phyloP scores from a whole-genome alignment of 345 rosid genomes.

The Iberis pinnata region DNA sequence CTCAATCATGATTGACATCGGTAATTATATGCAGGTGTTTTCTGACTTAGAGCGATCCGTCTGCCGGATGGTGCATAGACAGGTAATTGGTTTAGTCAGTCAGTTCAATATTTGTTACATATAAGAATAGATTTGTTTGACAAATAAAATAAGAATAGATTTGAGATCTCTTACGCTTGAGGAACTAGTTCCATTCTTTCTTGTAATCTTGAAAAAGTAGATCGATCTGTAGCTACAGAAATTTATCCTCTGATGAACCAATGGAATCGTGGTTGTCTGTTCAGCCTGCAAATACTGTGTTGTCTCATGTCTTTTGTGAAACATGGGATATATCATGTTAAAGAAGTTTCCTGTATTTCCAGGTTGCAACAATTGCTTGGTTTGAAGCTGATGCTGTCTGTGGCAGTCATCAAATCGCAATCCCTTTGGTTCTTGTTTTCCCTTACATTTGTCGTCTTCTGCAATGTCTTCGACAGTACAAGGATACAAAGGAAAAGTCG shows the following conservation, averaged over 20 bases:
- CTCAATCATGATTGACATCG: slow-evolving; percentile 11
- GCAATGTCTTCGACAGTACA: slow-evolving; percentile 93
- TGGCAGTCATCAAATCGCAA: slow-evolving; percentile 86
- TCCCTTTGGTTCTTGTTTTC: slow-evolving; percentile 80
- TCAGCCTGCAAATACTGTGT: background rate
- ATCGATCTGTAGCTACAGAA: background rate
- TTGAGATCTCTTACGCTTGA: background rate
- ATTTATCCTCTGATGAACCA: background rate
- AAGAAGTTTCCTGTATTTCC: slow-evolving; percentile 26
- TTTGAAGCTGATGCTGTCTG: slow-evolving; percentile 98
- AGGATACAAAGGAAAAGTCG: slow-evolving; percentile 77
- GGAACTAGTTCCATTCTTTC: slow-evolving; percentile 7
- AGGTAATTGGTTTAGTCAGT: slow-evolving; percentile 39
- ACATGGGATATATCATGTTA: background rate
- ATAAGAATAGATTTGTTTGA: no score
- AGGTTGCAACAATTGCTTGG: slow-evolving; percentile 99
- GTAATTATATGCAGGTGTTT: slow-evolving; percentile 64
- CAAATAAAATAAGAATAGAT: no score
- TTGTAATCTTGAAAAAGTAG: background rate
- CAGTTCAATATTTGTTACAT: no score
- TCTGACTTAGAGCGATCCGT: slow-evolving; percentile 94
- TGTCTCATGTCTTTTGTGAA: background rate
- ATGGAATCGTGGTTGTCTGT: slow-evolving; percentile 6
- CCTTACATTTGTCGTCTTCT: slow-evolving; percentile 80
- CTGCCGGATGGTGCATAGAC: slow-evolving; percentile 91